Percentiles rank a stretch among this genome's conserved stretches.
phyloP scores from a whole-genome alignment of 768 basidiomycete genomes.

The Termitomyces sp. region DNA sequence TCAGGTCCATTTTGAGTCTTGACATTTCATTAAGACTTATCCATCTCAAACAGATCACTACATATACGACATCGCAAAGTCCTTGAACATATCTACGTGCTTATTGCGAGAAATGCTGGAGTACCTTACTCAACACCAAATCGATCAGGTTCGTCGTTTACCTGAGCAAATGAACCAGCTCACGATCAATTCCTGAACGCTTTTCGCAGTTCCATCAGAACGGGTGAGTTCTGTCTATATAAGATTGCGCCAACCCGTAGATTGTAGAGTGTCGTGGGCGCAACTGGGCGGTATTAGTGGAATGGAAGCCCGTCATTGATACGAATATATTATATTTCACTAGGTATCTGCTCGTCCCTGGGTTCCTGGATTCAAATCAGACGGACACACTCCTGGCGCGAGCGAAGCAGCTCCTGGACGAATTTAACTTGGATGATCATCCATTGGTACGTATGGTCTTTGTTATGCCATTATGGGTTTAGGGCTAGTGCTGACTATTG shows the following conservation, averaged over 20 bases:
- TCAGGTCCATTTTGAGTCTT: no score
- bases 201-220: slow-evolving; percentile 46
- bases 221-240: slow-evolving; percentile 35
- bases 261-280: not conserved
- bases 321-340: slow-evolving; percentile 20
- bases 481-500: not conserved
- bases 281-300: not conserved
- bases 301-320: not conserved
- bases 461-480: not conserved
- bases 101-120: slow-evolving; percentile 24
- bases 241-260: not conserved
- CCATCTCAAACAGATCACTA: not conserved
- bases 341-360: slow-evolving; percentile 72
- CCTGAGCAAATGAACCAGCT: not conserved
- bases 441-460: slow-evolving; percentile 53
- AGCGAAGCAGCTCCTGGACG: slow-evolving; percentile 71
- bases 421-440: slow-evolving; percentile 74
- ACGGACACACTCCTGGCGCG: slow-evolving; percentile 57
- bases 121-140: slow-evolving; percentile 51
- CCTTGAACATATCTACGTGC: not conserved
- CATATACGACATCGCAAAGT: not conserved
- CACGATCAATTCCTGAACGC: not conserved
- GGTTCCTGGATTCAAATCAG: slow-evolving; percentile 60
- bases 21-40: no score
- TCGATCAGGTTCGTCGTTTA: slow-evolving; percentile 42